These are phyloP conservation scores for Serendipita sp. DNA, from an alignment of 768 basidiomycete species.

Conservation along the genomic window DNA sequence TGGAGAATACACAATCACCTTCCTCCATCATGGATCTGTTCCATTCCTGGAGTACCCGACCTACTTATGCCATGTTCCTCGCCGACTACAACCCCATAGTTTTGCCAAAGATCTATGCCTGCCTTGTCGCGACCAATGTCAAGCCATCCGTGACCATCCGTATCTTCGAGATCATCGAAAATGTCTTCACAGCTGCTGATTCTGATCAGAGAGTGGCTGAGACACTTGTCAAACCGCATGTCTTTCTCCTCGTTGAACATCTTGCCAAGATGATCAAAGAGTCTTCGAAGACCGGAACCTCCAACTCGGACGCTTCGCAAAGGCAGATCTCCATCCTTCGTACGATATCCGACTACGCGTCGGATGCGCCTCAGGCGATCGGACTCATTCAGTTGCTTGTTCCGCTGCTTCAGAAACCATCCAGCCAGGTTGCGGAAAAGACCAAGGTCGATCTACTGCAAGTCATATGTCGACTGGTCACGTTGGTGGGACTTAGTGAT, in stretches of 20 bases:
- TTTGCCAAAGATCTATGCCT: slow-evolving; percentile 66
- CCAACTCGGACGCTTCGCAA: slow-evolving; percentile 38
- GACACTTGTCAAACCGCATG: slow-evolving; percentile 48
- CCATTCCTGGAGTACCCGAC: slow-evolving; percentile 51
- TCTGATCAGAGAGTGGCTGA: slow-evolving; percentile 39
- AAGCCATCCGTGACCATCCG: slow-evolving; percentile 69
- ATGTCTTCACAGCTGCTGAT: slow-evolving; percentile 34
- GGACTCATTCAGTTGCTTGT: slow-evolving; percentile 56
- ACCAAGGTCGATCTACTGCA: slow-evolving; percentile 68
- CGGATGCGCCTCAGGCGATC: slow-evolving; percentile 54
- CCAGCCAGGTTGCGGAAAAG: slow-evolving; percentile 67
- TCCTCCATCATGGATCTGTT: slow-evolving; percentile 80
- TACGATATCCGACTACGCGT: slow-evolving; percentile 56
- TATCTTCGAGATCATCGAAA: slow-evolving; percentile 75
- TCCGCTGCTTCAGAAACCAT: slow-evolving; percentile 65
- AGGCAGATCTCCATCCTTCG: slow-evolving; percentile 75
- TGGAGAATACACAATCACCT: slow-evolving; percentile 83
- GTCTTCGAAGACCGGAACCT: slow-evolving; percentile 36
- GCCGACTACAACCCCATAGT: slow-evolving; percentile 51
- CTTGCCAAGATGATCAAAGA: slow-evolving; percentile 53
- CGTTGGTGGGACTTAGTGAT: slow-evolving; percentile 46
- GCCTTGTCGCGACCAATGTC: slow-evolving; percentile 67
- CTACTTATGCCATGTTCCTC: slow-evolving; percentile 44
- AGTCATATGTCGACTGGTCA: slow-evolving; percentile 50
- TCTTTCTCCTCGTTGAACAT: slow-evolving; percentile 54